Evolutionary conservation across 2,329 filamentous ascomycete genomes (phyloP), one percentile per base, ranked within the genome.

Genomic region (Atkinsonella hypoxylon): DNA sequence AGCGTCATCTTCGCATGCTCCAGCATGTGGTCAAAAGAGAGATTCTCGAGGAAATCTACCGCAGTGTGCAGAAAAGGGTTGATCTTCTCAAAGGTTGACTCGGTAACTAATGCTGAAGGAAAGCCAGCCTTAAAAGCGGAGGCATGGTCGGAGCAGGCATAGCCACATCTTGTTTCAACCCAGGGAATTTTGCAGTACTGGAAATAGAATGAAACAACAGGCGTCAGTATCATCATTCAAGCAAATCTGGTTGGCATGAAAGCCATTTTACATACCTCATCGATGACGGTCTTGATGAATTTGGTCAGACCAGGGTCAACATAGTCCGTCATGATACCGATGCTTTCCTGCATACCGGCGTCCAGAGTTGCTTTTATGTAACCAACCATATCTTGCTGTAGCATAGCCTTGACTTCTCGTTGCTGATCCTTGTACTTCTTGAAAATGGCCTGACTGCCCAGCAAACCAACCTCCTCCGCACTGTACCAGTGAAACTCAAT

Each of bases 381-480:
- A 17, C 91, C 91, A 1, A 89, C 95, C 91, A 97, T 97, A 68
- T 97, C 91, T 69, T 97, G 91, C 72, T 97, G 91, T 50, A 97
- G 79, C 93, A 97, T 97, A 34, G 91, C 91, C 71, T 91, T 94
- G 66, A 97, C 77, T 57, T 91, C 82, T 26, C 83, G 79, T 32
- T 78, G 76, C 20, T 78, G 69, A 64, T 83, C 81, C 67, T 87
- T 83, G 63, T 97, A 97, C 8, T 79, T 71, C 47, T 79, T 76
- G 73, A 96, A 97, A 65, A 97, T 87, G 50, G 87, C 90, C 66
- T 95, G 89, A 60, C 85, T 91, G 53, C 89, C 89, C 3, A 95
- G 77, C 44, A 95, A 74, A 34, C 90, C 89, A 47, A 85, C 89
- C 67, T 95, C 89, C 66, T 95, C 89, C 11, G 88, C 89, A 43